phyloP scores from a whole-genome alignment of 2,329 filamentous ascomycete species.

The Aspergillus flavus region DNA sequence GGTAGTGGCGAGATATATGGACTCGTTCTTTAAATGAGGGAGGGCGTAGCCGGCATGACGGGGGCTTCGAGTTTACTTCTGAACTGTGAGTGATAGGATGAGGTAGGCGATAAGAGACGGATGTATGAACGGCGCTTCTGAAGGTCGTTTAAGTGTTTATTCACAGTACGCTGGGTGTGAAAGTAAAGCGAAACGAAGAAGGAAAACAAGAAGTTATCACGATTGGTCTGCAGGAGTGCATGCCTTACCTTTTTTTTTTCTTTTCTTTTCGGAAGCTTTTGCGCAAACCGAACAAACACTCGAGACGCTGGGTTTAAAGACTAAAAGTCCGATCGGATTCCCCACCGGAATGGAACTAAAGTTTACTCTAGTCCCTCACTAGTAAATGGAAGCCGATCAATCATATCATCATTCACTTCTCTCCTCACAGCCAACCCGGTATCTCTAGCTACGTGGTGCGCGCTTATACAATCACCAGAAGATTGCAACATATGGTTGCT shows the following conservation, averaged over 20 bases:
- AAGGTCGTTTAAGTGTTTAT: not conserved
- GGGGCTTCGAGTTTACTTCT: not conserved
- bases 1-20: slow-evolving; percentile 5
- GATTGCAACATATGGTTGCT: not conserved
- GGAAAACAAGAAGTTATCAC: not conserved
- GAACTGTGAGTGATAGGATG: not conserved
- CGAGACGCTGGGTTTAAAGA: slow-evolving; percentile 2
- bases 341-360: not conserved
- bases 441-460: not conserved
- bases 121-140: not conserved
- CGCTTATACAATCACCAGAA: not conserved
- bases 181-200: not conserved
- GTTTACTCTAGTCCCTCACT: not conserved
- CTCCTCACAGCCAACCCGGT: not conserved
- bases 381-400: not conserved
- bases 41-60: slow-evolving; percentile 9
- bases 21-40: slow-evolving; percentile 10
- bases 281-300: slow-evolving; percentile 13
- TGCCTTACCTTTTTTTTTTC: not conserved
- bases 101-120: not conserved
- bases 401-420: not conserved
- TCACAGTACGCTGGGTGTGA: not conserved
- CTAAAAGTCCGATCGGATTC: slow-evolving; percentile 6
- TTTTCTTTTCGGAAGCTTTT: slow-evolving; percentile 6
- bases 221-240: not conserved